Percentiles rank a stretch among this genome's conserved stretches.
Evolutionary conservation across 2,329 filamentous ascomycete genomes (phyloP).

Genomic region (Nigrospora sphaerica): DNA sequence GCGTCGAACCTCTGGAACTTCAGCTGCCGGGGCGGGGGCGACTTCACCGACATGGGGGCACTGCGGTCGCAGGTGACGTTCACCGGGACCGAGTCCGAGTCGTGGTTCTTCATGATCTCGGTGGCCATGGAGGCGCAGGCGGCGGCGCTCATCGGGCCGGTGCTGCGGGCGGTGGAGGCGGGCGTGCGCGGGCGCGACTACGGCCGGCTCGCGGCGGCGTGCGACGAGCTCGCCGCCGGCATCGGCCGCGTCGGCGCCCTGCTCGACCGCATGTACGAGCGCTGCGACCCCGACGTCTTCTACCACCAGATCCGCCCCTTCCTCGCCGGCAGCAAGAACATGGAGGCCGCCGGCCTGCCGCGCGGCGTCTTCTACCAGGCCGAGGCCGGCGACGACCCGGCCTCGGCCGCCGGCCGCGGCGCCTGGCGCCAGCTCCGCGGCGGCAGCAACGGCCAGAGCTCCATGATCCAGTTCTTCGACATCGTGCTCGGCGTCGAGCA

Average conservation of each 20-base stretch:
- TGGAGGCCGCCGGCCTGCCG: constrained; percentile 76
- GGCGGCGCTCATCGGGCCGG: constrained; percentile 65
- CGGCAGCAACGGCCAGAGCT: constrained; percentile 89
- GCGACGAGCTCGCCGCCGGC: constrained; percentile 58
- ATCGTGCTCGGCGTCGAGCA: constrained; percentile 81
- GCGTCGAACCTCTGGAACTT: constrained; percentile 89
- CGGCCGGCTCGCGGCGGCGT: constrained; percentile 50
- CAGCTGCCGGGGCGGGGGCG: constrained; percentile 37
- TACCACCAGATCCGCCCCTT: constrained; percentile 85
- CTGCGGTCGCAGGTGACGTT: constrained; percentile 72
- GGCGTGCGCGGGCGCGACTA: constrained; percentile 52
- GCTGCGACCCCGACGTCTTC: constrained; percentile 80
- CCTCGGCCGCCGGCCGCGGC: constrained; percentile 59
- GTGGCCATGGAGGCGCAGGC: constrained; percentile 84
- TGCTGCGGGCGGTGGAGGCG: constrained; percentile 70
- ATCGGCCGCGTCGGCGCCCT: constrained; percentile 62
- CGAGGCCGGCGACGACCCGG: constrained; percentile 20
- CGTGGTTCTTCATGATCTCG: constrained; percentile 90
- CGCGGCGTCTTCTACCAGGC: constrained; percentile 66
- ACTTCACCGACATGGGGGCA: constrained; percentile 60
- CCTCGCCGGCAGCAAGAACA: constrained; percentile 86
- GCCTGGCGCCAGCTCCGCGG: constrained; percentile 75
- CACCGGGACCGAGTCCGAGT: constrained; percentile 82
- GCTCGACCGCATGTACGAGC: constrained; percentile 80
- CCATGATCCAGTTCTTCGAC: constrained; percentile 89